Evolutionary conservation across 148 eudicot species (phyloP), one percentile per base, ranked within the genome.

Genomic region (Amaranthus cruentus): DNA sequence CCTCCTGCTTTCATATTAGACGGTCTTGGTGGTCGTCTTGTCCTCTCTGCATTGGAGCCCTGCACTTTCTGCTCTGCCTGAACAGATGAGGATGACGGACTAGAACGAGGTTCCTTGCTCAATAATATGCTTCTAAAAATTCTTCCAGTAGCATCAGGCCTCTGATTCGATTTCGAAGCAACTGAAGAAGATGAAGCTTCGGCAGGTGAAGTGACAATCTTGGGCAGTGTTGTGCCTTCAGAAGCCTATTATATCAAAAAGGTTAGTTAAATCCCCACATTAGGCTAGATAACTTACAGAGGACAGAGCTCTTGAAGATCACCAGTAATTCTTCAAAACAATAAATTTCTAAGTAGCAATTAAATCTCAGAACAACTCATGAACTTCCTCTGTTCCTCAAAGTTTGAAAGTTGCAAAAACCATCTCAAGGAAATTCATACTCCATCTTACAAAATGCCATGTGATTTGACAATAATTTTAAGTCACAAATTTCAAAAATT

Each of bases 21-120:
- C 18, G 90, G 84, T 15, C 98, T 90, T 70, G 96, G 97, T 75
- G 96, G 98, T 48, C 90, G 88, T 75, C 77, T 91, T 61, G 84
- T 90, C 83, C 83, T 94, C 18, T 91, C 93, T 51, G 82, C 81
- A 82, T 74, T 88, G 58, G 86, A 68, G 69, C 78, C 68, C 72
- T 72, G 85, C 65, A 78, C 72, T 73, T 82, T 86, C 73, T 75
- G 92, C 50, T 85, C 92, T 63, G 88, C 73, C 52, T 82, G 88
- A 62, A 53, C 70, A 2, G 76, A 67, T 52, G 81, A 71, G 50
- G 87, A 76, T 81, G 86, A 76, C 55, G 82, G 91, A 80, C 49
- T 79, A 76, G 76, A 85, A 58, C 80, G 85, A 49, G 81, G 71
- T 78, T 92, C 92, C 81, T 82, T 92, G 81, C 89, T 91, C 21